phyloP scores from a whole-genome alignment of 2,329 filamentous ascomycete species.

The Penicillium sp. region DNA sequence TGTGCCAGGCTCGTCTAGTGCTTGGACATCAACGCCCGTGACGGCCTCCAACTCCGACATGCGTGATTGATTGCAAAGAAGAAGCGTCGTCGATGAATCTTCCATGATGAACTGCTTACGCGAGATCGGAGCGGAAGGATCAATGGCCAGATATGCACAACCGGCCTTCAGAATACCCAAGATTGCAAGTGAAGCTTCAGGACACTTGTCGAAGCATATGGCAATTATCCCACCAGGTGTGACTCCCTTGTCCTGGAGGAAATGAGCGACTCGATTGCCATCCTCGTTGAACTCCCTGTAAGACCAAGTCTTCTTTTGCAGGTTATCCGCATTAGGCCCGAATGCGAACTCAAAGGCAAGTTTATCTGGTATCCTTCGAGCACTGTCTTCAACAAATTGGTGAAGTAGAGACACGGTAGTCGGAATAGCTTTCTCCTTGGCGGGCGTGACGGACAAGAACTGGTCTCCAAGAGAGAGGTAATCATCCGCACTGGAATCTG shows the following conservation, averaged over 20 bases:
- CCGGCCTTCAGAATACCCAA: slow-evolving; percentile 82
- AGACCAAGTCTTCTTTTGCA: slow-evolving; percentile 67
- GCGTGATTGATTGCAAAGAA: slow-evolving; percentile 64
- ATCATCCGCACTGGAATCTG: slow-evolving; percentile 49
- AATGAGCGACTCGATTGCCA: slow-evolving; percentile 73
- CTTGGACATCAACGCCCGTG: slow-evolving; percentile 50
- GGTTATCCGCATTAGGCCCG: slow-evolving; percentile 55
- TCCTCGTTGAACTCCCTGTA: slow-evolving; percentile 74
- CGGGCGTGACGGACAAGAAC: slow-evolving; percentile 68
- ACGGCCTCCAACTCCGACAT: slow-evolving; percentile 46
- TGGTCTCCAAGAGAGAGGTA: slow-evolving; percentile 38
- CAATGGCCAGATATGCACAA: slow-evolving; percentile 80
- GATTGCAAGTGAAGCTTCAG: slow-evolving; percentile 82
- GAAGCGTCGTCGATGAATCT: slow-evolving; percentile 70
- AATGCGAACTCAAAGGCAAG: slow-evolving; percentile 78
- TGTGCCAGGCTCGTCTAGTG: slow-evolving; percentile 52
- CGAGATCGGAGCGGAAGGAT: slow-evolving; percentile 72
- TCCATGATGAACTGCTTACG: slow-evolving; percentile 78
- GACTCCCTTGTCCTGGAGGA: slow-evolving; percentile 61
- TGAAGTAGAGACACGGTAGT: slow-evolving; percentile 70
- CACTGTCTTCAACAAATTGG: slow-evolving; percentile 74
- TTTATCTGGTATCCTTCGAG: slow-evolving; percentile 61
- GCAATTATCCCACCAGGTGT: slow-evolving; percentile 69
- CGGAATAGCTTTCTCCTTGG: slow-evolving; percentile 63
- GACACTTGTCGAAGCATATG: slow-evolving; percentile 83